phyloP scores from a whole-genome alignment of 1,139 yeast genomes.

The Eremothecium coryli region DNA sequence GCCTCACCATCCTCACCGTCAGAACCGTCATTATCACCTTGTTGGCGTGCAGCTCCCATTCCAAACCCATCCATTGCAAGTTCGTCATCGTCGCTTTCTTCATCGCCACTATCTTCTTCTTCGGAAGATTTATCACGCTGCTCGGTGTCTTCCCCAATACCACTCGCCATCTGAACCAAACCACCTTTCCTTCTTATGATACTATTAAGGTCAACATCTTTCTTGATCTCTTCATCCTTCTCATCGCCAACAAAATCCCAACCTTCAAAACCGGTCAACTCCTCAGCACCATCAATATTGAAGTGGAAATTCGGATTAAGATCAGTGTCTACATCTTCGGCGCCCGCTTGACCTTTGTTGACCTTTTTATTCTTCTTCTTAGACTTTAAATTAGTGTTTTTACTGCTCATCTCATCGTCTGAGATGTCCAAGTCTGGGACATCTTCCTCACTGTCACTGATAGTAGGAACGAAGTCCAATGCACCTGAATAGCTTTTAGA shows the following conservation, averaged over 20 bases:
- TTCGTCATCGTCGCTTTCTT: constrained; percentile 41
- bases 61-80: constrained; percentile 67
- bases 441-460: constrained; percentile 58
- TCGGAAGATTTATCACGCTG: constrained; percentile 33
- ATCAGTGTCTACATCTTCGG: constrained; percentile 40
- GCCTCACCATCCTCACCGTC: constrained; percentile 29
- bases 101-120: constrained; percentile 31
- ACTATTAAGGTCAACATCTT: constrained; percentile 77
- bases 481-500: constrained; percentile 13
- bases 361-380: constrained; percentile 28
- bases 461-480: constrained; percentile 55
- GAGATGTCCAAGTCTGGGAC: constrained; percentile 51
- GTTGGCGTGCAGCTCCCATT: constrained; percentile 42
- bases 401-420: constrained; percentile 35
- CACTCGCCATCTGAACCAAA: constrained; percentile 46
- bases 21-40: constrained; percentile 25
- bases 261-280: constrained; percentile 48
- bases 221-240: constrained; percentile 32
- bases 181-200: constrained; percentile 80
- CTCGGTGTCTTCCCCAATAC: constrained; percentile 26
- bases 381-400: constrained; percentile 14
- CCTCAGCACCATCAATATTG: constrained; percentile 49
- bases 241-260: constrained; percentile 68
- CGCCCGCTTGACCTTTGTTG: constrained; percentile 20
- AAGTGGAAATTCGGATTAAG: constrained; percentile 68